Base-by-base conservation (phyloP, 495 filamentous ascomycete genomes). In the Hypoxylon lienhwacheense region DNA sequence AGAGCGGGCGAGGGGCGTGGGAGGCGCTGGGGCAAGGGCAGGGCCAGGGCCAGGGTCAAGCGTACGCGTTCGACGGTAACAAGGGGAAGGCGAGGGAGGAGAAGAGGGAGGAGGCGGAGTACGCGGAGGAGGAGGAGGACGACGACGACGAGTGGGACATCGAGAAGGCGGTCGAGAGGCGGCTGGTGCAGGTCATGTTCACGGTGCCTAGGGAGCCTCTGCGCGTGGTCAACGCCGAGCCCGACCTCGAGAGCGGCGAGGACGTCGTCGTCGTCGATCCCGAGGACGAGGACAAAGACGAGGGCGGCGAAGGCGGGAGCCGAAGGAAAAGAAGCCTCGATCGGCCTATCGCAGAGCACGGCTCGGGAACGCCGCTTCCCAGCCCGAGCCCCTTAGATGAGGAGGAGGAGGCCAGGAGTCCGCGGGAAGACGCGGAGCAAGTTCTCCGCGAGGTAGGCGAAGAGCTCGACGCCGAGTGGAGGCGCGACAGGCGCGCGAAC, bases 181-280 rank as follows among this genome's bases (percentile, higher is more conserved):
- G 90, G 33, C 79, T 89, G 11, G 91, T 97, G 52, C 92, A 97
- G 72, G 81, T 95, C 54, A 95, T 95, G 75, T 97, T 95, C 68
- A 95, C 91, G 1, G 89, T 95, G 48, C 92, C 92, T 37, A 87
- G 83, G 67, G 86, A 90, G 72, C 82, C 79, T 66, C 66, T 97
- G 59, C 76, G 92, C 40, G 90, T 97, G 8, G 91, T 96, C 6
- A 97, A 97, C 72, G 82, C 75, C 52, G 75, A 72, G 67, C 71
- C 71, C 47, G 74, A 70, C 72, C 75, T 66, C 53, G 73, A 66
- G 64, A 71, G 66, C 73, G 80, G 65, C 47, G 53, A 52, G 5
- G 63, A 53, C 25, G 47, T 68, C 21, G 50, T 64, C 40, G 29
- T 70, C 25, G 64, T 66, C 3, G 57, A 68, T 25, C 55, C 66